Percentiles rank a stretch among this genome's conserved stretches.
These are phyloP conservation scores for Tagetes patula DNA, from an alignment of 129 eudicot species.

Conservation along the genomic window DNA sequence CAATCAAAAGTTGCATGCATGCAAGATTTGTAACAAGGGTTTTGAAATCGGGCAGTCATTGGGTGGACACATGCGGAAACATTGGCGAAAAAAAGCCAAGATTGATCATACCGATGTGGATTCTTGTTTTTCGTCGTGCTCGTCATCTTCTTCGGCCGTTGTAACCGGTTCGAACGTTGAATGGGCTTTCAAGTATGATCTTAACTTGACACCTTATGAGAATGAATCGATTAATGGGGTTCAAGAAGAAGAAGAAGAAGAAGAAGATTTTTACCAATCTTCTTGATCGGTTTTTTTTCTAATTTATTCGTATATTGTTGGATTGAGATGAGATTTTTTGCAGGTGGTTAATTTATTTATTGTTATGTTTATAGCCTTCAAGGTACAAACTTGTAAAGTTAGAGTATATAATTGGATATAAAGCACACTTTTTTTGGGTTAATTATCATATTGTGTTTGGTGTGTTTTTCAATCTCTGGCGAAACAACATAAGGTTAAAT, in stretches of 20 bases:
- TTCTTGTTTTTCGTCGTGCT: background rate
- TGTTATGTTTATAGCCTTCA: background rate
- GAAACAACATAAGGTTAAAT: too few relatives aligned
- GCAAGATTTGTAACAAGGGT: constrained; percentile 15
- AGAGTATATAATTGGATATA: background rate
- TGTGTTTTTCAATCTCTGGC: background rate
- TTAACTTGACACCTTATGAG: constrained; percentile 25
- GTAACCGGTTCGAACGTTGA: background rate
- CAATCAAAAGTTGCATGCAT: constrained; percentile 8
- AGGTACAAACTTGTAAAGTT: background rate
- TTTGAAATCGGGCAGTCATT: constrained; percentile 28
- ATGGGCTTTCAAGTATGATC: constrained; percentile 7
- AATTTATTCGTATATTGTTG: background rate
- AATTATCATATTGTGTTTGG: background rate
- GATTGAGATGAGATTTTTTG: background rate
- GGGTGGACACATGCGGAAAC: constrained; percentile 32
- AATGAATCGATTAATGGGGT: background rate
- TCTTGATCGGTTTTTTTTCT: background rate
- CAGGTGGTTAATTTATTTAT: background rate
- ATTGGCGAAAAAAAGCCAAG: background rate
- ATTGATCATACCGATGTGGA: too few relatives aligned
- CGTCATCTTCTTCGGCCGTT: background rate
- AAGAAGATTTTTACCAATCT: background rate
- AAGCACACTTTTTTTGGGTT: background rate
- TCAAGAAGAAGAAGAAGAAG: background rate